Percentiles rank a stretch among this genome's conserved stretches.
Conservation (phyloP, 345 rosid genomes). For the Populus davidiana region DNA sequence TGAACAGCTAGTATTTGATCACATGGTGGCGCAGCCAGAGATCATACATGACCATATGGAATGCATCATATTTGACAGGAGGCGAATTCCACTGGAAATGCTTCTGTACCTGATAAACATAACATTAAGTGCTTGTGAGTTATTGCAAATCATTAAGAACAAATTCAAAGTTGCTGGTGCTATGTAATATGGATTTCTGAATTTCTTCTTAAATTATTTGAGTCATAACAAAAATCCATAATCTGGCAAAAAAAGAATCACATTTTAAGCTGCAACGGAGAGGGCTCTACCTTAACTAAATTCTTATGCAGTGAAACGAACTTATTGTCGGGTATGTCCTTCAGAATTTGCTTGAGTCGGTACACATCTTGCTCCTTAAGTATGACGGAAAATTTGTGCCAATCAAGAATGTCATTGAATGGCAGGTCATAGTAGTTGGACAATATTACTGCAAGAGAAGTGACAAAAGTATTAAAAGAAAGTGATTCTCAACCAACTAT, state of each 20-base stretch:
- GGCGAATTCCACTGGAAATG: slow-evolving; percentile 98
- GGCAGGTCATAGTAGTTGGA: slow-evolving; percentile 94
- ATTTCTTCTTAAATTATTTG: neutral
- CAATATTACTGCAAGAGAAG: slow-evolving; percentile 63
- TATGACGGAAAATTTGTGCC: slow-evolving; percentile 72
- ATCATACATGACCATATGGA: slow-evolving; percentile 96
- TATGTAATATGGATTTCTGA: no score
- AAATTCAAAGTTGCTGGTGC: neutral
- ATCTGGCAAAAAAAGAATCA: neutral
- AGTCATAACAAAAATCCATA: neutral
- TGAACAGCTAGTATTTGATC: slow-evolving; percentile 57
- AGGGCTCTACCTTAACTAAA: slow-evolving; percentile 65
- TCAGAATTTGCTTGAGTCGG: slow-evolving; percentile 73
- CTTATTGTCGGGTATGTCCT: slow-evolving; percentile 65
- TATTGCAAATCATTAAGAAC: neutral
- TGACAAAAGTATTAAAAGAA: neutral
- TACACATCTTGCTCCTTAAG: slow-evolving; percentile 76
- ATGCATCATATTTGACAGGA: slow-evolving; percentile 71
- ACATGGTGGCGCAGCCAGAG: slow-evolving; percentile 94
- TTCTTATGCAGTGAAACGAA: slow-evolving; percentile 67
- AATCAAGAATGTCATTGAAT: slow-evolving; percentile 78
- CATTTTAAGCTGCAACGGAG: neutral
- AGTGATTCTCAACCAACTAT: neutral
- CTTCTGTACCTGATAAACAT: slow-evolving; percentile 71
- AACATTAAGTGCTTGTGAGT: slow-evolving; percentile 8